Conservation (phyloP, 495 filamentous ascomycete species). For the Hypoxylon rickii region DNA sequence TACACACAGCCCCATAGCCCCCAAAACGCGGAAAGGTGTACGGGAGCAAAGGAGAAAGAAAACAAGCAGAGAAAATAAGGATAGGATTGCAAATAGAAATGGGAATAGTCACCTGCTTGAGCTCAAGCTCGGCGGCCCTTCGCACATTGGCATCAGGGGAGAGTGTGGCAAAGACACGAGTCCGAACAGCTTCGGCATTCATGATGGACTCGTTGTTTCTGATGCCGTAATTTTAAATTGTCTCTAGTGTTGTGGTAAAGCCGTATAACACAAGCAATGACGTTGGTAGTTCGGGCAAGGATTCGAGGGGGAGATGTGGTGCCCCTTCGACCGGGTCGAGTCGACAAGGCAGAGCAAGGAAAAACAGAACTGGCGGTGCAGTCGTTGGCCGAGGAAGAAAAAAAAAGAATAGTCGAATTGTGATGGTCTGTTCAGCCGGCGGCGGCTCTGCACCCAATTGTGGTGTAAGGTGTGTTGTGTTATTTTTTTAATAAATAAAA, state of each 20-base stretch:
- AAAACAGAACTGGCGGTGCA: neutral
- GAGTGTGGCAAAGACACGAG: constrained; percentile 86
- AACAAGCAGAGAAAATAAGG: neutral
- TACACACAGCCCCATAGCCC: neutral
- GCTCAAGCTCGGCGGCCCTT: constrained; percentile 84
- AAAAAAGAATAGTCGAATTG: too few species aligned
- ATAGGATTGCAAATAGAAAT: constrained; percentile 12
- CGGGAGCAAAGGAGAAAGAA: too few species aligned
- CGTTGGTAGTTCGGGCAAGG: constrained; percentile 19
- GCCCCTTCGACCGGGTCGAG: constrained; percentile 26
- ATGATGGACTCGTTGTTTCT: constrained; percentile 54
- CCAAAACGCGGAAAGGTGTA: too few species aligned
- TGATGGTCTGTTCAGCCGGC: constrained; percentile 29
- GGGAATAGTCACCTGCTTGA: constrained; percentile 78
- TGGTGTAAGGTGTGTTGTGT: constrained; percentile 28
- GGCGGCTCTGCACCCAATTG: constrained; percentile 33
- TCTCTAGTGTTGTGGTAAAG: too few species aligned
- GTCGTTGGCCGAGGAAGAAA: constrained; percentile 17
- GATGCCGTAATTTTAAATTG: too few species aligned
- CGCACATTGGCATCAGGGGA: constrained; percentile 83
- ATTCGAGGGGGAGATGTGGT: constrained; percentile 12
- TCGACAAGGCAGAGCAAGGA: constrained; percentile 6
- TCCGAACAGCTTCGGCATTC: constrained; percentile 85
- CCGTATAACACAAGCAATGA: neutral
- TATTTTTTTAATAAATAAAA: too few species aligned